Conservation (phyloP, 352 stramenopile genomes). For the Globisporangium sylvaticum region DNA sequence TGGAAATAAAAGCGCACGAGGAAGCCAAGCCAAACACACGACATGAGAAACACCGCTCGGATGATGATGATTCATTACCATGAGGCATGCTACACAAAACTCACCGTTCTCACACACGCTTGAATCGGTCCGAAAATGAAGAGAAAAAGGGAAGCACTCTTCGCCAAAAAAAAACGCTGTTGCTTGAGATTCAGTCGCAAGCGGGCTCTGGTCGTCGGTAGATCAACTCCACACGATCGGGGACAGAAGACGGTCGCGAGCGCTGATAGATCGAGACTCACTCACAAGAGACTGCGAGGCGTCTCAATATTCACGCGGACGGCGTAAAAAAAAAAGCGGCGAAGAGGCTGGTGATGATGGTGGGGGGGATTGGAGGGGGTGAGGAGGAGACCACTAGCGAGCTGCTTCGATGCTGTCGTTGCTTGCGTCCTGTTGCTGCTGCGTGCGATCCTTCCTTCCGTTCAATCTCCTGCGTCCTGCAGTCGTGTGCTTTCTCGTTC, state of each 20-base stretch:
- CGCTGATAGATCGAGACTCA: not conserved
- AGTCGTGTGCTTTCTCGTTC: not conserved
- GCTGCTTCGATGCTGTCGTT: not conserved
- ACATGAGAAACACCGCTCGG: not conserved
- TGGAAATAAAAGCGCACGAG: not conserved
- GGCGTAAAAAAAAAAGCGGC: slow-evolving; percentile 8
- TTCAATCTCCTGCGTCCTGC: not conserved
- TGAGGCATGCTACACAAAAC: not conserved
- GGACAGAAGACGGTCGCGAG: not conserved
- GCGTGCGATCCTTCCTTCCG: not conserved
- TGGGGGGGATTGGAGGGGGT: not conserved
- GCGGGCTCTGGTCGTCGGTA: not conserved
- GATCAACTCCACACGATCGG: not conserved
- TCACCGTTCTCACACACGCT: slow-evolving; percentile 1
- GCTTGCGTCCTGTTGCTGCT: not conserved
- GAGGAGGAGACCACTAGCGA: not conserved
- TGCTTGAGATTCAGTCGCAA: not conserved
- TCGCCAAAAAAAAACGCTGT: slow-evolving; percentile 10
- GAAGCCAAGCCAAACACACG: not conserved
- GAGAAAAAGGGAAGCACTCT: not conserved
- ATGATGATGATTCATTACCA: not conserved
- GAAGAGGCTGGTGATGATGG: not conserved
- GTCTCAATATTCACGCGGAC: slow-evolving; percentile 2
- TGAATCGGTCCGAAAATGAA: not conserved
- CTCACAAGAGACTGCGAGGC: not conserved